A percentile compares a stretch with the other conserved stretches of the same genome.
phyloP scores from a whole-genome alignment of 129 eudicot species.

The Artemisia argyi region DNA sequence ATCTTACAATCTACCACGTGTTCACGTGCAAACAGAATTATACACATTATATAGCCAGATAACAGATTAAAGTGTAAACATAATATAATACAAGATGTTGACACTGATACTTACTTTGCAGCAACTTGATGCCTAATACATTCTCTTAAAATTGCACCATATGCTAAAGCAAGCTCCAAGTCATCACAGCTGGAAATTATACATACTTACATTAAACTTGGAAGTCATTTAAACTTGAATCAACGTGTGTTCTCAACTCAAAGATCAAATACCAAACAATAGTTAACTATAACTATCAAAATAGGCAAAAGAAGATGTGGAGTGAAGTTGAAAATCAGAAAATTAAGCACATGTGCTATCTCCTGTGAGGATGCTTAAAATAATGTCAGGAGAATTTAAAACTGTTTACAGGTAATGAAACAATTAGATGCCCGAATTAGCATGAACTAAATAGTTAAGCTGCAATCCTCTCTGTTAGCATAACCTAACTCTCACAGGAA shows the following conservation, averaged over 20 bases:
- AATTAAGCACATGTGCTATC: not conserved
- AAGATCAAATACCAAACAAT: not conserved
- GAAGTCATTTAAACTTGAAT: not conserved
- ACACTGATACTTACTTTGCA: constrained; percentile 52
- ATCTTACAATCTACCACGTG: constrained; percentile 2
- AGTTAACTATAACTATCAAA: not conserved
- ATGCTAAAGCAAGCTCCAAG: constrained; percentile 64
- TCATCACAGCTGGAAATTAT: constrained; percentile 54
- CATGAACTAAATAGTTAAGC: too few species aligned
- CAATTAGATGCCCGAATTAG: too few species aligned
- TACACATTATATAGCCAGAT: not conserved
- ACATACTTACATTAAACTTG: constrained; percentile 19
- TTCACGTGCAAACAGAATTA: not conserved
- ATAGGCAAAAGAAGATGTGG: not conserved
- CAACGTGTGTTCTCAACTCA: not conserved
- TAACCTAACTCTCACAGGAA: too few species aligned
- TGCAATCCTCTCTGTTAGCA: too few species aligned
- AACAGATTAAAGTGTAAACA: not conserved
- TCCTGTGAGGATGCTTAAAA: not conserved
- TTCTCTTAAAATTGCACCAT: constrained; percentile 87
- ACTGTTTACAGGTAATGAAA: not conserved
- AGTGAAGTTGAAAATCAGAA: constrained; percentile 1
- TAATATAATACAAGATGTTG: not conserved
- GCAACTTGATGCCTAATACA: constrained; percentile 85
- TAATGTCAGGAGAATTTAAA: not conserved